These are phyloP conservation scores for Striga hermonthica DNA, from an alignment of 305 asterid genomes.

Conservation along the genomic window DNA sequence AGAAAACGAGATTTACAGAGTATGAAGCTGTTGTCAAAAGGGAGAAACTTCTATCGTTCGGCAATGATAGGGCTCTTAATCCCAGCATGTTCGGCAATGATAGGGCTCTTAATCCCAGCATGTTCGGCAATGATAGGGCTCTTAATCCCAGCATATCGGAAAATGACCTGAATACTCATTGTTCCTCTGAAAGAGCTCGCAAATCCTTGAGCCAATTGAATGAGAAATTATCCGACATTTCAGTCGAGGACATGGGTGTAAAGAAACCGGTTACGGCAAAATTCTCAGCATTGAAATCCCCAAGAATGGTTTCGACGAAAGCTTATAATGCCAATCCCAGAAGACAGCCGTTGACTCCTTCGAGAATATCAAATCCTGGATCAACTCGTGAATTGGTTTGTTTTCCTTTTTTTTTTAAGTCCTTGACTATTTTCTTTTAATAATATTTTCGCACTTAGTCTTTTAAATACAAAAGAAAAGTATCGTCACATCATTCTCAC, in stretches of 20 bases:
- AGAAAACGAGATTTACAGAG: constrained; percentile 54
- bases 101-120: no score
- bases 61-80: neutral
- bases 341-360: constrained; percentile 55
- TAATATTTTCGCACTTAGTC: no score
- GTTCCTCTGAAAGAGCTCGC: constrained; percentile 48
- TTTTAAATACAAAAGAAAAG: no score
- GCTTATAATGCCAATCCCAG: constrained; percentile 41
- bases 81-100: constrained; percentile 51
- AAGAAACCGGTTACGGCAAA: constrained; percentile 41
- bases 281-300: constrained; percentile 39
- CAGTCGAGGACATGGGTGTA: constrained; percentile 44
- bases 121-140: constrained; percentile 74
- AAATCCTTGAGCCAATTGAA: constrained; percentile 44
- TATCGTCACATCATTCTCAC: no score
- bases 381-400: constrained; percentile 92
- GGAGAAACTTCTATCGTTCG: constrained; percentile 56
- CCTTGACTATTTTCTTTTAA: neutral
- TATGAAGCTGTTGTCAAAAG: constrained; percentile 41
- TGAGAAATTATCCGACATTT: constrained; percentile 40
- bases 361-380: constrained; percentile 70
- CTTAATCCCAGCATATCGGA: constrained; percentile 95
- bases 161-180: constrained; percentile 53
- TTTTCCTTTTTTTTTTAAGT: constrained; percentile 11
- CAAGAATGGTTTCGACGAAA: constrained; percentile 43